A percentile compares a stretch with the other conserved stretches of the same genome.
phyloP scores from a whole-genome alignment of 1,284 basidiomycete genomes.

The Pascua sp. region DNA sequence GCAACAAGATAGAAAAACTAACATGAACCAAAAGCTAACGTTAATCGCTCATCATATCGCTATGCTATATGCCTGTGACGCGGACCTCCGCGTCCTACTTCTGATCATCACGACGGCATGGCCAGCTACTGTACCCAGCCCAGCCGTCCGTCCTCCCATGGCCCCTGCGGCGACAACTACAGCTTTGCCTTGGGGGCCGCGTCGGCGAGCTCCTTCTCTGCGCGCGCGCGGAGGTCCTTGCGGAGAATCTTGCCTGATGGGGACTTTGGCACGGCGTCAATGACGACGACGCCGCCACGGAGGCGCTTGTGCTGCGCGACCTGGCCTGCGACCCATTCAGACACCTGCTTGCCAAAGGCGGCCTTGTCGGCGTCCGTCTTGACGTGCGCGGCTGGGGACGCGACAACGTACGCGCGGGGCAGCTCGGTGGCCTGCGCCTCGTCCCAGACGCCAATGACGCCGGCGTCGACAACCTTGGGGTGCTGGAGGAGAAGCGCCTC shows the following conservation, averaged over 20 bases:
- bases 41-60: background rate
- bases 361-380: conserved; percentile 11
- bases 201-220: conserved; percentile 24
- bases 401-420: conserved; percentile 52
- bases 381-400: background rate
- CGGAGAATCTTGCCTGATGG: conserved; percentile 46
- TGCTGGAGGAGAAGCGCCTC: conserved; percentile 70
- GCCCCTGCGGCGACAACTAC: too few species aligned
- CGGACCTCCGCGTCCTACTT: background rate
- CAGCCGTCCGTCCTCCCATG: background rate
- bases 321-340: conserved; percentile 60
- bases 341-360: conserved; percentile 55
- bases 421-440: conserved; percentile 68
- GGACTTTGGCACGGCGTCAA: conserved; percentile 53
- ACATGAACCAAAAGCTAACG: too few species aligned
- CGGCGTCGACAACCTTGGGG: conserved; percentile 65
- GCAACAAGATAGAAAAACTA: too few species aligned
- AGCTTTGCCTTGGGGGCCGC: conserved; percentile 7
- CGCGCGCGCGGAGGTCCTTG: conserved; percentile 38
- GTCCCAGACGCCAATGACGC: conserved; percentile 66
- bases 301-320: conserved; percentile 54
- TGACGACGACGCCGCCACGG: conserved; percentile 50
- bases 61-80: background rate
- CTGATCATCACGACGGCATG: background rate
- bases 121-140: background rate